A percentile compares a stretch with the other conserved stretches of the same genome.
phyloP scores from a whole-genome alignment of 2,329 filamentous ascomycete genomes.

The Colletotrichum sp. region DNA sequence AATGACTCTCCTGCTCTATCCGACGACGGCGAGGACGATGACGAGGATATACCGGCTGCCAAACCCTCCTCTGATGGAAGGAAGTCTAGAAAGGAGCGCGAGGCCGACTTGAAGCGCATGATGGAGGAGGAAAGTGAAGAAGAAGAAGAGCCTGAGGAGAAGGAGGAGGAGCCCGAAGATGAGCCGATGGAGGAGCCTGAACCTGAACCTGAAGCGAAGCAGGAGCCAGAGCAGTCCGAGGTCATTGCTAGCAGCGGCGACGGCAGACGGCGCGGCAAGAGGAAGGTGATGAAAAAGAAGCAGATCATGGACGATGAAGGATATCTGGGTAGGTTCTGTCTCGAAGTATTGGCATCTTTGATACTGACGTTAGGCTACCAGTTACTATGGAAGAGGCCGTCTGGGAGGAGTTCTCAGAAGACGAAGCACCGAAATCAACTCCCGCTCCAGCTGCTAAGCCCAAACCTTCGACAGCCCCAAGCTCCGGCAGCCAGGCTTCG shows the following conservation, averaged over 20 bases:
- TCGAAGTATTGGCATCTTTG: background rate
- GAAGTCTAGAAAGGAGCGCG: conserved; percentile 63
- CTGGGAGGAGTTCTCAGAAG: conserved; percentile 95
- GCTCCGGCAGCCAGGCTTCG: conserved; percentile 47
- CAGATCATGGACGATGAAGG: conserved; percentile 87
- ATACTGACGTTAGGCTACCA: conserved; percentile 37
- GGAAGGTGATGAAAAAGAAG: conserved; percentile 87
- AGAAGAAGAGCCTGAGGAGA: conserved; percentile 64
- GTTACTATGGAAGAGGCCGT: conserved; percentile 84
- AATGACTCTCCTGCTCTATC: conserved; percentile 49
- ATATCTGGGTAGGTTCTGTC: conserved; percentile 73
- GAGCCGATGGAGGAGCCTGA: conserved; percentile 46
- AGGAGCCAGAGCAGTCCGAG: conserved; percentile 50
- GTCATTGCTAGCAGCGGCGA: conserved; percentile 56
- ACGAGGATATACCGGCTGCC: conserved; percentile 52
- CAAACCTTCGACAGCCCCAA: conserved; percentile 49
- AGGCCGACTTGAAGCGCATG: conserved; percentile 73
- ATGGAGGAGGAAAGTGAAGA: conserved; percentile 76
- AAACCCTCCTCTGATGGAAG: conserved; percentile 35
- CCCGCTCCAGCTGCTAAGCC: conserved; percentile 50
- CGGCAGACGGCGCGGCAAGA: conserved; percentile 76
- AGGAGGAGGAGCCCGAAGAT: conserved; percentile 45
- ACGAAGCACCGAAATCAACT: conserved; percentile 63
- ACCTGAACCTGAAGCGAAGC: conserved; percentile 39
- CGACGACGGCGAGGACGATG: conserved; percentile 56